Conservation (phyloP, 257 asterid genomes). For the Nicotiana benthamiana region DNA sequence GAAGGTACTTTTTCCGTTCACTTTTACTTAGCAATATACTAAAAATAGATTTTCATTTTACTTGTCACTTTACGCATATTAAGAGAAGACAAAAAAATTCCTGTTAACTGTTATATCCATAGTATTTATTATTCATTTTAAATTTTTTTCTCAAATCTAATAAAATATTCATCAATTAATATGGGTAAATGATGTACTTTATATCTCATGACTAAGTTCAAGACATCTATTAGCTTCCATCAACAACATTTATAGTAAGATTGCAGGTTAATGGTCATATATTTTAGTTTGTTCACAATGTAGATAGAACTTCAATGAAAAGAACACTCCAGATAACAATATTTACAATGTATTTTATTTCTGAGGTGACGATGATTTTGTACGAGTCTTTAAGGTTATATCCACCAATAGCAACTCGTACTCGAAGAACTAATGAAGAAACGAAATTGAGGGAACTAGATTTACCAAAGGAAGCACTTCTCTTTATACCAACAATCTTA, state of each 20-base stretch:
- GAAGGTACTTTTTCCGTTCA: too few relatives aligned
- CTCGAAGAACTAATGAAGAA: constrained; percentile 9
- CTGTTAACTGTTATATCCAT: too few relatives aligned
- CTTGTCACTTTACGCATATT: too few relatives aligned
- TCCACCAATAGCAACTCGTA: constrained; percentile 15
- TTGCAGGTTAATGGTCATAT: neutral
- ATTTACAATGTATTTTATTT: neutral
- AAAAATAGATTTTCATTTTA: too few relatives aligned
- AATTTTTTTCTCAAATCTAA: too few relatives aligned
- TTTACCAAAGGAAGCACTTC: constrained; percentile 13
- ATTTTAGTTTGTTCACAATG: neutral
- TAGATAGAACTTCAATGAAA: neutral
- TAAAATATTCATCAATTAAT: too few relatives aligned
- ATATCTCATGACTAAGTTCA: neutral
- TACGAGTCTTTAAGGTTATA: constrained; percentile 25
- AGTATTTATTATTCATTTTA: too few relatives aligned
- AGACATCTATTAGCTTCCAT: neutral
- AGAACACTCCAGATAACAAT: neutral
- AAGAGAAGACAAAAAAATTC: too few relatives aligned
- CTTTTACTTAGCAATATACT: too few relatives aligned
- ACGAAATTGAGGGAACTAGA: constrained; percentile 12
- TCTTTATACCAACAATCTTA: constrained; percentile 18
- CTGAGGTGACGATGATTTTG: constrained; percentile 29
- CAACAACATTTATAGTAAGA: too few relatives aligned
- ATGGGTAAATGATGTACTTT: too few relatives aligned